Base-by-base conservation (phyloP, 805 yeast genomes). In the Ogataea corticis region DNA sequence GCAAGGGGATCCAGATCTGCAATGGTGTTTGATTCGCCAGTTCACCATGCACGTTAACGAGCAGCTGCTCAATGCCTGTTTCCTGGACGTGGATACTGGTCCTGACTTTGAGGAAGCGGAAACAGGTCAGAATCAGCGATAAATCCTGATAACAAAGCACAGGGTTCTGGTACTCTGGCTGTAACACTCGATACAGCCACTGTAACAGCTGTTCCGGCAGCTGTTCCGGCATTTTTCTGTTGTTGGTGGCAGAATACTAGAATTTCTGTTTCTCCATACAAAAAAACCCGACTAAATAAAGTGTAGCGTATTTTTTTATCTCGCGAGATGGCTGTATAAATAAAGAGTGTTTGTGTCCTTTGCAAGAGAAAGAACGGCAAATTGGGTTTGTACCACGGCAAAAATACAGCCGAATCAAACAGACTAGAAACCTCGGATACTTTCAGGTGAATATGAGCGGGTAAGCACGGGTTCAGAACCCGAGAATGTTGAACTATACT, bases 1-100 rank as follows among this genome's bases (percentile, higher is more conserved):
- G 69, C 21, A 74, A 72, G 0, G 96, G 96, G 4, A 91, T 57
- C 96, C 96, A 89, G 4, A 90, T 62, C 43, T 80, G 81, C 11
- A 89, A 56, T 0, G 90, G 91, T 14, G 78, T 65, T n/a, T 68
- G 72, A 68, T 0, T 56, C 54, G 75, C 73, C 3, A 83, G 52
- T 0, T 73, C 66, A 0, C 96, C 96, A 53, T 75, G 75, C 2
- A 91, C 49, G 48, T 82, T 81, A 10, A 90, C 67, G 39, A 89
- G 67, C 15, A 89, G 70, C 16, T 75, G 71, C 1, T 85, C 70
- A 11, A 60, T 61, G 1, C 97, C 97, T 1, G 68, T 53, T n/a
- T 73, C 74, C 42, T 74, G 66, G 2, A 85, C 76, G 55, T 72
- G 76, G 2, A 80, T 79, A 41, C 82, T 77, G 0, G 97, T 90